Base-by-base conservation (phyloP, 2,329 filamentous ascomycete genomes). In the Aureobasidium lini region DNA sequence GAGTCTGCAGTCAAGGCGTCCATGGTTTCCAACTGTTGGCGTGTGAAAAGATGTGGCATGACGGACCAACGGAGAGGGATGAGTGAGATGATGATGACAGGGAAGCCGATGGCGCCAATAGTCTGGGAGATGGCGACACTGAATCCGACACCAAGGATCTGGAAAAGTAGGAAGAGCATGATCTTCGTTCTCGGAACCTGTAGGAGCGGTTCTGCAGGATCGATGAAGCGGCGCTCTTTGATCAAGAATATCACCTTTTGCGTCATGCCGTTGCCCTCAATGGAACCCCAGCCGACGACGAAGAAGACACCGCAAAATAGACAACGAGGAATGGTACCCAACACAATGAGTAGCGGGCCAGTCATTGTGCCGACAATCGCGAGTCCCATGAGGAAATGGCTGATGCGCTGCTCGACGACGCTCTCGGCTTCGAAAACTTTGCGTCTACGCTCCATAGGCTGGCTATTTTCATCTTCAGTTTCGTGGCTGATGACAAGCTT, bases 61-160 rank as follows among this genome's bases (percentile, higher is more conserved):
- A 79, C 57, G 57, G 75, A 72, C 61, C 77, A 80, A 3, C 81
- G 71, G 32, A 83, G 64, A 0, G 82, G 82, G 7, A 85, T 83
- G 16, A 84, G 72, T 4, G 78, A 68, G 16, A 81, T 73, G 61
- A 84, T 83, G 54, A 84, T 75, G 13, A 84, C 75, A 0, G 82
- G 82, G 62, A 84, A 84, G 0, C 80, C 79, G 63, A 84, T 82
- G 0, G 81, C 82, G 0, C 79, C 82, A 28, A 84, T 79, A 0
- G 82, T 84, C 67, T 84, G 80, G 2, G 81, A 82, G 56, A 84
- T 80, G 0, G 80, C 82, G 11, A 85, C 81, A 3, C 77, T 81
- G 6, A 77, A 76, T 0, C 75, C 76, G 18, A 84, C 81, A 1
- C 76, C 78, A 2, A 79, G 43, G 1, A 80, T 64, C 65, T 84